These are phyloP conservation scores for Trichoderma koningii DNA, from an alignment of 2,329 filamentous ascomycete genomes.

Conservation along the genomic window DNA sequence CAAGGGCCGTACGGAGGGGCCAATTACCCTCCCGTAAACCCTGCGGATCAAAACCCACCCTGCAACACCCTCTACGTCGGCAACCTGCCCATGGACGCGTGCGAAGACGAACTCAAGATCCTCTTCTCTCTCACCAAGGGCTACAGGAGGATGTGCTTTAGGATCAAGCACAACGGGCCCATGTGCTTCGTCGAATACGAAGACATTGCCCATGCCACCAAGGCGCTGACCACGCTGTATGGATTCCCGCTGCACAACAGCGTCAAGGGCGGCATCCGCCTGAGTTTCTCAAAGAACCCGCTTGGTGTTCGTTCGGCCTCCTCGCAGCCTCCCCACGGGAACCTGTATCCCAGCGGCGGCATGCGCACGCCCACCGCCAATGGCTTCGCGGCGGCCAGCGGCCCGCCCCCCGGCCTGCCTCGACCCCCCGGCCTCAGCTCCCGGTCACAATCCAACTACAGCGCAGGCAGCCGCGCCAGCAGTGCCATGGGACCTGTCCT, in stretches of 20 bases:
- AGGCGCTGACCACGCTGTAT: constrained; percentile 86
- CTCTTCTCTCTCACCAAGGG: constrained; percentile 92
- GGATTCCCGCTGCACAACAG: constrained; percentile 86
- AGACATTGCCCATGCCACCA: constrained; percentile 87
- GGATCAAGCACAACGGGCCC: constrained; percentile 90
- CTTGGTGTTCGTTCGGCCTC: constrained; percentile 76
- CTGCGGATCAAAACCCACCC: constrained; percentile 92
- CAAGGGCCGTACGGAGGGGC: constrained; percentile 55
- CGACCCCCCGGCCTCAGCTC: constrained; percentile 69
- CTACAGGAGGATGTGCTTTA: constrained; percentile 93
- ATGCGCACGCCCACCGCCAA: constrained; percentile 56
- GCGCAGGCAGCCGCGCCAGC: background rate
- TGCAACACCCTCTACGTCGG: constrained; percentile 98
- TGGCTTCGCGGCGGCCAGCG: constrained; percentile 67
- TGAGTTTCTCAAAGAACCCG: constrained; percentile 97
- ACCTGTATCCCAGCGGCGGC: constrained; percentile 60
- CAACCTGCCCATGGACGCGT: constrained; percentile 90
- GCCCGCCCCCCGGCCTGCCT: constrained; percentile 79
- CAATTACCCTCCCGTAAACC: constrained; percentile 83
- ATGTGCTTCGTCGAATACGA: constrained; percentile 99
- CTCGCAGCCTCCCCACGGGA: constrained; percentile 42
- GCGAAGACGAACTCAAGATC: constrained; percentile 91
- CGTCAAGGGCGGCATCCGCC: constrained; percentile 87
- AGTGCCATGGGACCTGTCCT: background rate
- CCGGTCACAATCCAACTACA: constrained; percentile 26